Evolutionary conservation across 345 rosid genomes (phyloP).

Genomic region (Viola odorata): DNA sequence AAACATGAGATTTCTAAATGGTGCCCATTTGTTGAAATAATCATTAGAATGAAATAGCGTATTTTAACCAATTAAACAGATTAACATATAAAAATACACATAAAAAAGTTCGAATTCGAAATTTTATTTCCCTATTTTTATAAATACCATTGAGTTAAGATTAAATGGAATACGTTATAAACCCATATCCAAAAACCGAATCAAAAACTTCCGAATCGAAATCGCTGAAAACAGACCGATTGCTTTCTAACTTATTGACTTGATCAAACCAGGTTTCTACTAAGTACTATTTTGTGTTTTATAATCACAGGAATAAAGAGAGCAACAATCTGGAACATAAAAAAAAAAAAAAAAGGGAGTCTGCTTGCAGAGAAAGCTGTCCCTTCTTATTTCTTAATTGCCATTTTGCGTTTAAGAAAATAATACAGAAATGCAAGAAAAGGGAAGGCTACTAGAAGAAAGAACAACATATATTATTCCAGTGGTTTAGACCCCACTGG

Average conservation of each 20-base stretch:
- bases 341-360: neutral
- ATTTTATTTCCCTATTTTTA: too few relatives aligned
- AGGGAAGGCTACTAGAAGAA: constrained; percentile 27
- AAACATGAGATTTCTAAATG: too few relatives aligned
- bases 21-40: too few relatives aligned
- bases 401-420: constrained; percentile 12
- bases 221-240: too few relatives aligned
- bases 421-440: constrained; percentile 14
- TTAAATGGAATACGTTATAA: too few relatives aligned
- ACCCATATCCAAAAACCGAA: too few relatives aligned
- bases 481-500: constrained; percentile 8
- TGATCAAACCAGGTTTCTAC: neutral
- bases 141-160: too few relatives aligned
- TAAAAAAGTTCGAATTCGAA: too few relatives aligned
- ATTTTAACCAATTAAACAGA: too few relatives aligned
- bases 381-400: constrained; percentile 32
- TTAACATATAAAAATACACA: too few relatives aligned
- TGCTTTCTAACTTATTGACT: neutral
- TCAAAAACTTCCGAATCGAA: too few relatives aligned
- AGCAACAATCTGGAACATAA: neutral
- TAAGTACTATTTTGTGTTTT: neutral
- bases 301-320: neutral
- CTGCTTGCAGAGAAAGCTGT: constrained; percentile 43
- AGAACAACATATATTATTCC: constrained; percentile 10
- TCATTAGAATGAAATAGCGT: too few relatives aligned